Conservation (phyloP, 441 rosid species). For the Croton laevigatus region DNA sequence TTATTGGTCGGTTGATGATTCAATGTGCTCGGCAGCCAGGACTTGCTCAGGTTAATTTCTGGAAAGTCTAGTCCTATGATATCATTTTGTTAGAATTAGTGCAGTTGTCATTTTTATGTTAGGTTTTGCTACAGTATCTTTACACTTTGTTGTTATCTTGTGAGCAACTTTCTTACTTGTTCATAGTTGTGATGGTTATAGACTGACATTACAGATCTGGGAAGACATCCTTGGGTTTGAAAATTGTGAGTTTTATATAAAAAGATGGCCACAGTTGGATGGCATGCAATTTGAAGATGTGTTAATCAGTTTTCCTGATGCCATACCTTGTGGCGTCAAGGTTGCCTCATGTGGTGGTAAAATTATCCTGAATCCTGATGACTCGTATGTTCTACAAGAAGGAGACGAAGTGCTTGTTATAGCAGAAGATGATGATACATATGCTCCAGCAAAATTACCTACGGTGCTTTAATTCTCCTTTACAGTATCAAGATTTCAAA, state of each 20-base stretch:
- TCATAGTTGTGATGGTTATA: slow-evolving; percentile 21
- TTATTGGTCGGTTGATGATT: slow-evolving; percentile 78
- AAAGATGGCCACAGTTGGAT: slow-evolving; percentile 65
- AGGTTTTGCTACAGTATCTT: slow-evolving; percentile 5
- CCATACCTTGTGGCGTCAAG: slow-evolving; percentile 77
- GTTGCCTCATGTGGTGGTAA: slow-evolving; percentile 70
- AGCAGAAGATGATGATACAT: slow-evolving; percentile 79
- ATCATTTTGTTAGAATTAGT: neutral
- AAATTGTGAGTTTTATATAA: slow-evolving; percentile 72
- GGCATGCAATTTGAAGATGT: slow-evolving; percentile 69
- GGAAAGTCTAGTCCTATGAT: slow-evolving; percentile 6
- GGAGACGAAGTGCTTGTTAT: slow-evolving; percentile 79
- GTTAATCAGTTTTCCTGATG: slow-evolving; percentile 72
- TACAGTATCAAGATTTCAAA: slow-evolving; percentile 19
- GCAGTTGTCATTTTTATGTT: neutral
- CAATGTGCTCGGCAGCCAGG: slow-evolving; percentile 83
- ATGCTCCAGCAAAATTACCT: slow-evolving; percentile 60
- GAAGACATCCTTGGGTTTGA: slow-evolving; percentile 80
- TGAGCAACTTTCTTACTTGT: slow-evolving; percentile 11
- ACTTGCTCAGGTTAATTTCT: slow-evolving; percentile 61
- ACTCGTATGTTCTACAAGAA: slow-evolving; percentile 58
- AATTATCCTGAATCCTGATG: slow-evolving; percentile 71
- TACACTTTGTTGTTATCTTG: slow-evolving; percentile 8
- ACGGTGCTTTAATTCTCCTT: slow-evolving; percentile 54
- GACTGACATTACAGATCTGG: slow-evolving; percentile 56